Percentiles rank a stretch among this genome's conserved stretches.
phyloP scores from a whole-genome alignment of 2,329 filamentous ascomycete genomes.

The Clonostachys rosea region DNA sequence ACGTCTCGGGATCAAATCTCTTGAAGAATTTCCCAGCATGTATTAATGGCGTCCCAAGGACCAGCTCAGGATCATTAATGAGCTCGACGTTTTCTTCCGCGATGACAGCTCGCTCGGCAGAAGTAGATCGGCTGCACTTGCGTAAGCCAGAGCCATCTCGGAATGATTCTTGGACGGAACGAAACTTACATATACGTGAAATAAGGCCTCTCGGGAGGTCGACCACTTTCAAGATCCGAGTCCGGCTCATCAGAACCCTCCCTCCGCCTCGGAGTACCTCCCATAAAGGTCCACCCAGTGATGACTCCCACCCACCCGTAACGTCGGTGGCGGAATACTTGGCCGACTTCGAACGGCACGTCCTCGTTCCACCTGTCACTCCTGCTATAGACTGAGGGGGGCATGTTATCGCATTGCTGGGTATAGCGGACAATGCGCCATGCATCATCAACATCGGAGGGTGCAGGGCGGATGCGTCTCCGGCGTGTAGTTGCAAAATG shows the following conservation, averaged over 20 bases:
- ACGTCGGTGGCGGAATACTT: constrained; percentile 77
- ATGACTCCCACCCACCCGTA: constrained; percentile 80
- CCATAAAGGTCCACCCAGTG: constrained; percentile 73
- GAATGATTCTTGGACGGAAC: background rate
- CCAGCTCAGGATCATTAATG: constrained; percentile 38
- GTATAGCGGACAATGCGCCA: no score
- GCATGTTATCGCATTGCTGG: no score
- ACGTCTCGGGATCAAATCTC: constrained; percentile 65
- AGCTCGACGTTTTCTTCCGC: constrained; percentile 74
- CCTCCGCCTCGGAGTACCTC: background rate
- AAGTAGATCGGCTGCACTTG: constrained; percentile 19
- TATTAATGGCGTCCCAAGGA: constrained; percentile 55
- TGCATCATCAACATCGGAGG: no score
- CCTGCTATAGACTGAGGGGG: constrained; percentile 17
- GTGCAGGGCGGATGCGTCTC: no score
- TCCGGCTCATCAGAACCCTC: background rate
- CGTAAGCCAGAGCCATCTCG: background rate
- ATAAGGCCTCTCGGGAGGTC: constrained; percentile 37
- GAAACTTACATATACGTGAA: constrained; percentile 71
- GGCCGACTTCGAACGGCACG: constrained; percentile 63
- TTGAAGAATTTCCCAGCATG: constrained; percentile 85
- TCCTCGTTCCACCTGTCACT: constrained; percentile 10
- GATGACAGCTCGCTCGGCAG: constrained; percentile 23
- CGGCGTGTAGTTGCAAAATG: background rate
- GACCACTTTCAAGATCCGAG: constrained; percentile 11